Evolutionary conservation across 177 flowering plant genomes (phyloP).

Genomic region (Vitis hybrid): DNA sequence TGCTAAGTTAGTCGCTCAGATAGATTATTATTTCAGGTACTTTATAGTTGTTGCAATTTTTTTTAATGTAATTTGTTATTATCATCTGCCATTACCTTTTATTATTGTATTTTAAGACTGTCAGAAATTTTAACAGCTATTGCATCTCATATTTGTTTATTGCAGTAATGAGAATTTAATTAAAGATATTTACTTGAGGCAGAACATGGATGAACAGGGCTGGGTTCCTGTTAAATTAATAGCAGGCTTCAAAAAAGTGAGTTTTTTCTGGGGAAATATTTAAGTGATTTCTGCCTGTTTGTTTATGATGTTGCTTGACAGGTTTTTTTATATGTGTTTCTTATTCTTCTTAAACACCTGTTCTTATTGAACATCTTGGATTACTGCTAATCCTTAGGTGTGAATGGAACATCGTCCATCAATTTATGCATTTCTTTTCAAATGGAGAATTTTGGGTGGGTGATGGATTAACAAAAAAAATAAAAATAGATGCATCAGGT

Average conservation of each 20-base stretch:
- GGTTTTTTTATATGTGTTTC: background rate
- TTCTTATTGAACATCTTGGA: too few relatives aligned
- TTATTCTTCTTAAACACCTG: too few relatives aligned
- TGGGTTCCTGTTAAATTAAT: conserved; percentile 46
- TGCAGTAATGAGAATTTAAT: conserved; percentile 48
- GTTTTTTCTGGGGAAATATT: conserved; percentile 10
- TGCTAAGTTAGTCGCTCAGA: conserved; percentile 32
- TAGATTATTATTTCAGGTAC: conserved; percentile 55
- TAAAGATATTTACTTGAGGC: conserved; percentile 45
- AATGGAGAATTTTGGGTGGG: too few relatives aligned
- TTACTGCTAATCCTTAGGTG: too few relatives aligned
- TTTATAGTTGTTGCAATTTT: background rate
- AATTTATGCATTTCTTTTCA: too few relatives aligned
- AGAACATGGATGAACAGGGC: conserved; percentile 55
- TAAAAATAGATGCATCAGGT: too few relatives aligned
- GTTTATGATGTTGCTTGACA: background rate
- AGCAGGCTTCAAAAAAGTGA: conserved; percentile 50
- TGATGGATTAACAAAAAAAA: too few relatives aligned
- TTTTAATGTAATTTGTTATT: background rate
- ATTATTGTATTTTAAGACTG: background rate
- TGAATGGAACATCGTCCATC: too few relatives aligned
- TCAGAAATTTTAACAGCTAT: conserved; percentile 7
- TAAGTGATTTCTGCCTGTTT: background rate
- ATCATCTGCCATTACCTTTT: background rate
- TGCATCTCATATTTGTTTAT: conserved; percentile 8